Conservation (phyloP, 2,329 filamentous ascomycete species). For the Pseudogymnoascus sp. region DNA sequence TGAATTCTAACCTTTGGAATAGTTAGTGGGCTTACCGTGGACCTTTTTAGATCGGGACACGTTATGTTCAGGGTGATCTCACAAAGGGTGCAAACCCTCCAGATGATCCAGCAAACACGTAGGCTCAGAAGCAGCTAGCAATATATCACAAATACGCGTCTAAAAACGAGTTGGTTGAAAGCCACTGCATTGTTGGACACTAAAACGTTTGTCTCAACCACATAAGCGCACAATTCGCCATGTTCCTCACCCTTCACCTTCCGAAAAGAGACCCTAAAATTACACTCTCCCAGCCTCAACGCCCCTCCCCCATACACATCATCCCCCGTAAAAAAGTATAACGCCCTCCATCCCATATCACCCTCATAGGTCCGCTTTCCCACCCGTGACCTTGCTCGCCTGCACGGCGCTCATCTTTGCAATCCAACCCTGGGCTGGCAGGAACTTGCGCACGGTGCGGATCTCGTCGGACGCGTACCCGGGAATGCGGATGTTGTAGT, state of each 20-base stretch:
- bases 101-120: neutral
- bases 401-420: slow-evolving; percentile 96
- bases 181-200: neutral
- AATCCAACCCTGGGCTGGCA: slow-evolving; percentile 82
- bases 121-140: too few species aligned
- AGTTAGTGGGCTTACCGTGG: neutral
- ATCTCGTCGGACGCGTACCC: slow-evolving; percentile 93
- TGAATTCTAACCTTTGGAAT: neutral
- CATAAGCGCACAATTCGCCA: neutral
- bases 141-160: neutral
- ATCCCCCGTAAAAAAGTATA: neutral
- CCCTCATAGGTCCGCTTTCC: slow-evolving; percentile 24
- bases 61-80: too few species aligned
- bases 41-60: neutral
- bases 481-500: slow-evolving; percentile 86
- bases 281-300: neutral
- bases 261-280: neutral
- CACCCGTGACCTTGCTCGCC: slow-evolving; percentile 72
- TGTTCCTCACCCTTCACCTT: neutral
- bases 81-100: too few species aligned
- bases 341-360: neutral
- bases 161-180: neutral
- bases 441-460: slow-evolving; percentile 86
- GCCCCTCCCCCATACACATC: too few species aligned
- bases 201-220: neutral